Evolutionary conservation across 345 rosid species (phyloP).

Genomic region (Acer saccharum): DNA sequence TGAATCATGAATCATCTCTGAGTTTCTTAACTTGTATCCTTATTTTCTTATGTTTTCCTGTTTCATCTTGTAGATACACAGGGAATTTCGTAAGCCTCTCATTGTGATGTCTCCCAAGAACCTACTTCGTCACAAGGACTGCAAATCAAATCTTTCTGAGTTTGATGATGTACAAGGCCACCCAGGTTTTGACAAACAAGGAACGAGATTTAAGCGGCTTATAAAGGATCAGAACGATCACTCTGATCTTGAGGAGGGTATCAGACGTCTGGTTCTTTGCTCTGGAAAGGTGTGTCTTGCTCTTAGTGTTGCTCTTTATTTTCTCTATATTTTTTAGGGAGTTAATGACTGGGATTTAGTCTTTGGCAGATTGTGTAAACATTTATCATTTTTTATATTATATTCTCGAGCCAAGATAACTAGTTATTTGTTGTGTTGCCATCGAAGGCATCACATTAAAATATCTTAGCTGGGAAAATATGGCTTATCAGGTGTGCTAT

Average conservation of each 20-base stretch:
- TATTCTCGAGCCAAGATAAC: background rate
- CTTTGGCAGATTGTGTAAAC: background rate
- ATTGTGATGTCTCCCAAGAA: constrained; percentile 90
- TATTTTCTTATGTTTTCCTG: constrained; percentile 9
- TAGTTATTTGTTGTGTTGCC: background rate
- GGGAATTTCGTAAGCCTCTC: constrained; percentile 90
- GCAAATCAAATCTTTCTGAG: constrained; percentile 92
- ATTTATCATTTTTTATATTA: background rate
- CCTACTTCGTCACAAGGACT: constrained; percentile 86
- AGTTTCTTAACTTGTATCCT: background rate
- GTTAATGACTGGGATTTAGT: constrained; percentile 1
- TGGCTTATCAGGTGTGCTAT: background rate
- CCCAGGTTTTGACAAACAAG: constrained; percentile 95
- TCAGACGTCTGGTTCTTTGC: constrained; percentile 84
- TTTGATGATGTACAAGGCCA: constrained; percentile 96
- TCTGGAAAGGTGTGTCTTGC: constrained; percentile 74
- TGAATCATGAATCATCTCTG: constrained; percentile 4
- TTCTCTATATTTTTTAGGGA: background rate
- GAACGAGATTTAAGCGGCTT: constrained; percentile 89
- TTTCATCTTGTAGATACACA: constrained; percentile 59
- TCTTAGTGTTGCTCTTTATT: background rate
- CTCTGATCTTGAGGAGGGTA: constrained; percentile 82
- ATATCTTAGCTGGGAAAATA: background rate
- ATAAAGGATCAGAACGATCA: constrained; percentile 87
- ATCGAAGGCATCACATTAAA: background rate